Evolutionary conservation across 2,329 filamentous ascomycete species (phyloP).

Genomic region (Colletotrichum lindemuthianum): DNA sequence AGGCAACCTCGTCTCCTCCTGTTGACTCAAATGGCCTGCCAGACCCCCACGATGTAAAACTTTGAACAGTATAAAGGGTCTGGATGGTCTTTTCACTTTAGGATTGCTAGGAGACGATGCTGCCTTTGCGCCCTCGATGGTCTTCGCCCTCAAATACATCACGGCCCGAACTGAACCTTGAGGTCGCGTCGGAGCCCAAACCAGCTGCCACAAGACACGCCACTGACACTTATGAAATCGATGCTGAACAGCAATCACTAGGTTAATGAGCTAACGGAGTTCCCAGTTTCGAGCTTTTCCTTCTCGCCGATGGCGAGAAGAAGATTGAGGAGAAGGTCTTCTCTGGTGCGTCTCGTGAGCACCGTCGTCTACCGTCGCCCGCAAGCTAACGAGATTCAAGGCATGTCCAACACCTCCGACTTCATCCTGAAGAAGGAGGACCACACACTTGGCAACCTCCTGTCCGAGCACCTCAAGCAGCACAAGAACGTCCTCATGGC

Average conservation of each 20-base stretch:
- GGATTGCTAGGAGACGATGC: no score
- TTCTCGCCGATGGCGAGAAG: constrained; percentile 88
- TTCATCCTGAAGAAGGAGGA: constrained; percentile 98
- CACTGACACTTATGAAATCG: neutral
- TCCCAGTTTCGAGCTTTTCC: constrained; percentile 88
- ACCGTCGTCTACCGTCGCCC: constrained; percentile 14
- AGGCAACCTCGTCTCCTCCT: no score
- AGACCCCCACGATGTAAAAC: no score
- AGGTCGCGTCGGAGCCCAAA: no score
- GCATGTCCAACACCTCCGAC: constrained; percentile 92
- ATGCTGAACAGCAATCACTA: neutral
- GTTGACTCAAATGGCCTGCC: no score
- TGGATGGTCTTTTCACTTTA: no score
- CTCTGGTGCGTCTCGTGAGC: constrained; percentile 73
- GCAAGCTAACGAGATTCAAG: constrained; percentile 53
- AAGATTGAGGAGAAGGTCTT: constrained; percentile 91
- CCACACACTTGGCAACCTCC: constrained; percentile 91
- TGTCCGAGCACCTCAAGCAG: constrained; percentile 86
- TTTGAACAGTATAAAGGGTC: no score
- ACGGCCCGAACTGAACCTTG: no score
- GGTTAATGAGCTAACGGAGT: neutral
- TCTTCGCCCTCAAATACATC: no score
- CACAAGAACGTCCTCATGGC: constrained; percentile 88
- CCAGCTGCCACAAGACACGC: no score
- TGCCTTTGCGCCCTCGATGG: no score